These are phyloP conservation scores for Cladosporium sp. DNA, from an alignment of 2,329 filamentous ascomycete genomes.

Conservation along the genomic window DNA sequence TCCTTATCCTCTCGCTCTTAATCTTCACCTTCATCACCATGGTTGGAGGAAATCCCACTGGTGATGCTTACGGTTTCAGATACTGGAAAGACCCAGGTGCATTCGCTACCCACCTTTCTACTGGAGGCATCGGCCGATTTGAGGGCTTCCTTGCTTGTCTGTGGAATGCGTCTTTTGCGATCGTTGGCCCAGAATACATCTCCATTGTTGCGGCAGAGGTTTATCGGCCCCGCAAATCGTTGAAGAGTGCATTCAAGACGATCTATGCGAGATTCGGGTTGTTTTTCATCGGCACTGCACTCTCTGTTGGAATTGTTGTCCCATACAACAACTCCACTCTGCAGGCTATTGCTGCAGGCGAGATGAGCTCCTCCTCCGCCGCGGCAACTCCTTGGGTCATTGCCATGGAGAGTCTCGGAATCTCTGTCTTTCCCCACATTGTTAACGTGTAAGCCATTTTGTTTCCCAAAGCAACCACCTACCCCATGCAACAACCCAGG, in stretches of 20 bases:
- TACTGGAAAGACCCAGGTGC: slow-evolving; percentile 35
- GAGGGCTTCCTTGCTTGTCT: slow-evolving; percentile 60
- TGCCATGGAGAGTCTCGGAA: slow-evolving; percentile 35
- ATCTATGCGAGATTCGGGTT: slow-evolving; percentile 4
- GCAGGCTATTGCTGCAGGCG: slow-evolving; percentile 22
- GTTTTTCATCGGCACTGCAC: slow-evolving; percentile 20
- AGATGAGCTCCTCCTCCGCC: slow-evolving; percentile 28
- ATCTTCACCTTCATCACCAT: slow-evolving; percentile 26
- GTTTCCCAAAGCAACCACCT: too few species aligned
- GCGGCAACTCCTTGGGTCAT: slow-evolving; percentile 27
- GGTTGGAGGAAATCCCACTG: slow-evolving; percentile 30
- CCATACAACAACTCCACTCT: slow-evolving; percentile 28
- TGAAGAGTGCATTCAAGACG: slow-evolving; percentile 2
- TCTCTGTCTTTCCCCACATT: slow-evolving; percentile 38
- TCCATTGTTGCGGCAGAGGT: slow-evolving; percentile 7
- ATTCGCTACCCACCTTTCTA: slow-evolving; percentile 14
- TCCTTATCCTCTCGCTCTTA: slow-evolving; percentile 22
- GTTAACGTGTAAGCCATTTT: slow-evolving; percentile 32
- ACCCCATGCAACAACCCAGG: too few species aligned
- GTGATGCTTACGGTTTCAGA: slow-evolving; percentile 41
- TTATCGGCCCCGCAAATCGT: neutral
- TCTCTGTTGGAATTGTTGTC: slow-evolving; percentile 19
- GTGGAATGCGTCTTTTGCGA: slow-evolving; percentile 64
- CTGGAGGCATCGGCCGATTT: slow-evolving; percentile 10
- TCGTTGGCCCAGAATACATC: slow-evolving; percentile 7